A percentile compares a stretch with the other conserved stretches of the same genome.
Conservation (phyloP, 2,329 filamentous ascomycete species). For the Sporothrix humicola region DNA sequence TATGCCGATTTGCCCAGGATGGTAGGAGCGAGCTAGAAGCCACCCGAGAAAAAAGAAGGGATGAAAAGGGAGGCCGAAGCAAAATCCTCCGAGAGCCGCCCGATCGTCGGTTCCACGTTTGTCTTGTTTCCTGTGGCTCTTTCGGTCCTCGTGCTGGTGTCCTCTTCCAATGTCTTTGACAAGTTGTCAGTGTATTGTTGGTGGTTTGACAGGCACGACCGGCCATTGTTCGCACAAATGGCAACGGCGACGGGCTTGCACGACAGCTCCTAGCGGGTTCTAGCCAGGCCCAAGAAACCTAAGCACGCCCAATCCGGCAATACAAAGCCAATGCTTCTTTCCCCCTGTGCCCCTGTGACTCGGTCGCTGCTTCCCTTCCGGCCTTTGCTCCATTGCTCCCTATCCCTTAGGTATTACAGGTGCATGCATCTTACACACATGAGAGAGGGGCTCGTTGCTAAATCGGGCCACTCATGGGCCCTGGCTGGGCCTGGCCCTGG, state of each 20-base stretch:
- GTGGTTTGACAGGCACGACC: neutral
- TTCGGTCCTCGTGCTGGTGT: neutral
- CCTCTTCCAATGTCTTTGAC: neutral
- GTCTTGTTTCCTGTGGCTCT: neutral
- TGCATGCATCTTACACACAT: neutral
- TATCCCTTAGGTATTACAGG: slow-evolving; percentile 15
- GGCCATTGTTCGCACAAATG: neutral
- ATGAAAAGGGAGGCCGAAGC: neutral
- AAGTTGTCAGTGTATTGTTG: neutral
- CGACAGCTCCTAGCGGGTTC: neutral
- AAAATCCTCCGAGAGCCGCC: slow-evolving; percentile 7
- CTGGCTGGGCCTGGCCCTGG: slow-evolving; percentile 3
- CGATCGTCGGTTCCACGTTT: neutral
- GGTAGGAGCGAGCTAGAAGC: neutral
- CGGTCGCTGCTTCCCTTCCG: slow-evolving; percentile 16
- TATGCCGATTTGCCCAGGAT: neutral
- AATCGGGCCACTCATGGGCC: slow-evolving; percentile 10
- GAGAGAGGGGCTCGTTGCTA: neutral
- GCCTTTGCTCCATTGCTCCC: slow-evolving; percentile 12
- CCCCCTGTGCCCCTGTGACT: slow-evolving; percentile 16
- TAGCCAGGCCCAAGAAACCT: neutral
- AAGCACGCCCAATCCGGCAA: slow-evolving; percentile 3
- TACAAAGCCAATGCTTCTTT: neutral
- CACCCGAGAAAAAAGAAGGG: slow-evolving; percentile 1
- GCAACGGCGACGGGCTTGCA: slow-evolving; percentile 14